A percentile compares a stretch with the other conserved stretches of the same genome.
Evolutionary conservation across 345 rosid species (phyloP).

Genomic region (Pistacia vera): DNA sequence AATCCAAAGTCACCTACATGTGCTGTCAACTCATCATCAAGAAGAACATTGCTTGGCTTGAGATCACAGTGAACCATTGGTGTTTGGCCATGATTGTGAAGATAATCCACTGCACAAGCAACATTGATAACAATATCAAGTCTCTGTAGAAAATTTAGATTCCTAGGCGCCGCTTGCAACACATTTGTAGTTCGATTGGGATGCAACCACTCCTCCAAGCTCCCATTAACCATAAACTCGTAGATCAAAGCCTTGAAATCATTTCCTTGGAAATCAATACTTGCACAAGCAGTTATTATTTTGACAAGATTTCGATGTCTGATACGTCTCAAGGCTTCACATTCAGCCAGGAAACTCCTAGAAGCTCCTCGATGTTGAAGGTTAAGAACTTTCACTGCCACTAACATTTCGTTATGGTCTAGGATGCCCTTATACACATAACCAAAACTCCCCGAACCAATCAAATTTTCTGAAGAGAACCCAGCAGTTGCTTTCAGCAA

Average conservation of each 20-base stretch:
- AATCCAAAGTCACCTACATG: too few species aligned
- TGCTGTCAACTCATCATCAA: too few species aligned
- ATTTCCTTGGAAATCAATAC: slow-evolving; percentile 18
- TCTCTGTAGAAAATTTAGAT: background rate
- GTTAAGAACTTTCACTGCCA: too few species aligned
- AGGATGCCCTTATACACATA: slow-evolving; percentile 28
- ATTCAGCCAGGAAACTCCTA: slow-evolving; percentile 30
- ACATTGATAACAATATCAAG: slow-evolving; percentile 5
- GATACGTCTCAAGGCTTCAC: slow-evolving; percentile 16
- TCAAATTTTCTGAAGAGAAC: slow-evolving; percentile 24
- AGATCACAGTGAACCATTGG: slow-evolving; percentile 23
- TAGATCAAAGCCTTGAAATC: slow-evolving; percentile 37
- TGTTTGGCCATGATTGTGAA: slow-evolving; percentile 16
- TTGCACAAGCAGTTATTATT: slow-evolving; percentile 25
- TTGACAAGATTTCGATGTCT: slow-evolving; percentile 25
- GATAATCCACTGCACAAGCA: slow-evolving; percentile 20
- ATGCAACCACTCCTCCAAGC: slow-evolving; percentile 17
- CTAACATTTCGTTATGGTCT: background rate
- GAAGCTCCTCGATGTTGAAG: slow-evolving; percentile 12
- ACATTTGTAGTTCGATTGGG: background rate
- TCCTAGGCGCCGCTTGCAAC: background rate
- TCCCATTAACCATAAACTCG: slow-evolving; percentile 15
- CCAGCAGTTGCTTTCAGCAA: slow-evolving; percentile 29
- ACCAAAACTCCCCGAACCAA: slow-evolving; percentile 33
- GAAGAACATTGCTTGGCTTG: too few species aligned